phyloP scores from a whole-genome alignment of 768 basidiomycete genomes.

The Fistulinella prunicolor region DNA sequence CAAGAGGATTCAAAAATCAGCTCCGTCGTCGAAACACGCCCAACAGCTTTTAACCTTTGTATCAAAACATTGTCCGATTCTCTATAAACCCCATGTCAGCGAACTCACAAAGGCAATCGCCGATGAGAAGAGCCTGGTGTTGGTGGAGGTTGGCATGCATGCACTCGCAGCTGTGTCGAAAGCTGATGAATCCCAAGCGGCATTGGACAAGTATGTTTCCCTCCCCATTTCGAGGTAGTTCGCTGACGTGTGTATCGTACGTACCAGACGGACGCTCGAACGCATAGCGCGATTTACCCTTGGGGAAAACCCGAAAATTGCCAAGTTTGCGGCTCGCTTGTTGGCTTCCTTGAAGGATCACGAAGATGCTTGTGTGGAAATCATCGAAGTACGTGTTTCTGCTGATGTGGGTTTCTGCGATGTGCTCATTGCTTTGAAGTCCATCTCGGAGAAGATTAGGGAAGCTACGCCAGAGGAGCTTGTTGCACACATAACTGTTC shows the following conservation, averaged over 20 bases:
- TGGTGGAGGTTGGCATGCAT: conserved; percentile 70
- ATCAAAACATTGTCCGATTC: conserved; percentile 70
- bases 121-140: conserved; percentile 52
- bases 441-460: conserved; percentile 52
- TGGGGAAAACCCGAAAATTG: conserved; percentile 58
- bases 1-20: conserved; percentile 55
- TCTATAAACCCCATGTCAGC: conserved; percentile 71
- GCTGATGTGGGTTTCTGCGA: background rate
- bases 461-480: conserved; percentile 48
- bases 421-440: conserved; percentile 39
- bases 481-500: conserved; percentile 64
- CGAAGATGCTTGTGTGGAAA: conserved; percentile 45
- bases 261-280: conserved; percentile 61
- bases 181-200: conserved; percentile 54
- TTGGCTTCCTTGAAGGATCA: conserved; percentile 58
- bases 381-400: conserved; percentile 60
- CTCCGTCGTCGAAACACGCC: conserved; percentile 45
- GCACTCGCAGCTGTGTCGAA: conserved; percentile 68
- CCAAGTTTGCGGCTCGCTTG: conserved; percentile 84
- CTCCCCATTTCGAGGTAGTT: background rate
- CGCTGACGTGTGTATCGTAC: background rate
- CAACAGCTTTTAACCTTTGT: conserved; percentile 53
- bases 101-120: conserved; percentile 74
- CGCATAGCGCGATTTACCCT: conserved; percentile 57
- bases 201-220: conserved; percentile 63